Evolutionary conservation across 108 stramenopile species (phyloP), one percentile per base, ranked within the genome.

Genomic region (Pseudonitzschia multistriata): DNA sequence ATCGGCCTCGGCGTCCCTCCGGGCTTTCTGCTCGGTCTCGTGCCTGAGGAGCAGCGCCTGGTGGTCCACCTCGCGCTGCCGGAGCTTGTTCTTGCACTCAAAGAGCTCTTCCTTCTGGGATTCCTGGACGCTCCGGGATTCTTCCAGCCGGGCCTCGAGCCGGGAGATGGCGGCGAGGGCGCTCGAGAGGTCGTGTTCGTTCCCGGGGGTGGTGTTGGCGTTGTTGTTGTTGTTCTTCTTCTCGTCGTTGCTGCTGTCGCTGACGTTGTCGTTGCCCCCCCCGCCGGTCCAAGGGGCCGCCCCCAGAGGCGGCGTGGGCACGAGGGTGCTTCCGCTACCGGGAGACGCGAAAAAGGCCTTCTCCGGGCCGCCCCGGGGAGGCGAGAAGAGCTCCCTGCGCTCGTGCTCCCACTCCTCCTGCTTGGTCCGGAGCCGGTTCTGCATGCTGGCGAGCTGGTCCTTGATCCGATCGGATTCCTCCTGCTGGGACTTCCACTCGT

Each of bases 401-500:
- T 72, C 71, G 15, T 63, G n/a, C 21, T 64, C 53, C 71, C 71
- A 72, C 28, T 55, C 40, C n/a, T 31, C 13, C 37, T 64, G 62
- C 28, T 55, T 8, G 0, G 56, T 14, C 13, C 57, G n/a, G 31
- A 61, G 13, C 19, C 48, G n/a, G 31, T 29, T 25, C 30, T 59
- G 65, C 17, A 60, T 11, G 55, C 3, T 0, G 3, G 50, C 31
- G 17, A 74, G 36, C 37, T 74, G 49, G 15, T 68, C 25, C 61
- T 68, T 35, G n/a, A 74, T 25, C 34, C 36, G 19, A 33, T 36
- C 25, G 40, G 34, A 62, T 62, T 76, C 42, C 37, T 48, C 34
- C 39, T 76, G 68, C 68, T 76, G 74, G 13, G 61, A 34, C 34
- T 76, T 29, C 74, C 74, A 76, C 3, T 70, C 28, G 15, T 39